Conservation (phyloP, 140 eudicot species). For the Ambrosia hybrid region DNA sequence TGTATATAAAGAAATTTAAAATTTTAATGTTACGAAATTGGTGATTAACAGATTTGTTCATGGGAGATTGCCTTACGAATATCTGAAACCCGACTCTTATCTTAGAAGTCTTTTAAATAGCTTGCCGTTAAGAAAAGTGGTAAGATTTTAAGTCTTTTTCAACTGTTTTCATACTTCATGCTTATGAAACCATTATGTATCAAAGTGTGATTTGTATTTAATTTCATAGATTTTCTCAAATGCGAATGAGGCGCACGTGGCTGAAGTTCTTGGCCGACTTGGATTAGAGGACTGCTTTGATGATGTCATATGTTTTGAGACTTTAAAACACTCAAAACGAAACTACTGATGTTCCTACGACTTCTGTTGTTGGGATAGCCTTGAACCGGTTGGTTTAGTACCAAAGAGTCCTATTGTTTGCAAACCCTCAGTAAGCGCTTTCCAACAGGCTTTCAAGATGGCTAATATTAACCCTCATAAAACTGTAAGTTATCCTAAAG, state of each 20-base stretch:
- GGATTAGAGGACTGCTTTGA: too few species aligned
- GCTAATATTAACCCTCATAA: conserved; percentile 64
- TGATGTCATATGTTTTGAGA: too few species aligned
- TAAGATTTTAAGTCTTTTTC: conserved; percentile 27
- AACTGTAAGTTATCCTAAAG: conserved; percentile 49
- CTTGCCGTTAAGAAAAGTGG: conserved; percentile 84
- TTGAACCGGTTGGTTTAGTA: conserved; percentile 19
- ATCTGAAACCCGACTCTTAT: conserved; percentile 74
- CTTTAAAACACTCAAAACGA: too few species aligned
- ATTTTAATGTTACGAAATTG: conserved; percentile 2
- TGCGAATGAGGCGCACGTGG: too few species aligned
- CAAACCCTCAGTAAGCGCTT: conserved; percentile 73
- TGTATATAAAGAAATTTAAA: not conserved
- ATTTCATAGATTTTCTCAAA: too few species aligned
- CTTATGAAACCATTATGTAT: too few species aligned
- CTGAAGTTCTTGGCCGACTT: too few species aligned
- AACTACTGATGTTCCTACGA: too few species aligned
- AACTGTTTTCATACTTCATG: not conserved
- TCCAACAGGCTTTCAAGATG: conserved; percentile 58
- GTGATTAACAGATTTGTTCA: conserved; percentile 68
- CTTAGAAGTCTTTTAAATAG: conserved; percentile 71
- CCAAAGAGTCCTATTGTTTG: conserved; percentile 63
- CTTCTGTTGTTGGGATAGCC: not conserved
- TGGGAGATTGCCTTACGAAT: conserved; percentile 87
- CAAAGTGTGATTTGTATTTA: too few species aligned